phyloP scores from a whole-genome alignment of 768 basidiomycete species.

The Leccinum arenicola region DNA sequence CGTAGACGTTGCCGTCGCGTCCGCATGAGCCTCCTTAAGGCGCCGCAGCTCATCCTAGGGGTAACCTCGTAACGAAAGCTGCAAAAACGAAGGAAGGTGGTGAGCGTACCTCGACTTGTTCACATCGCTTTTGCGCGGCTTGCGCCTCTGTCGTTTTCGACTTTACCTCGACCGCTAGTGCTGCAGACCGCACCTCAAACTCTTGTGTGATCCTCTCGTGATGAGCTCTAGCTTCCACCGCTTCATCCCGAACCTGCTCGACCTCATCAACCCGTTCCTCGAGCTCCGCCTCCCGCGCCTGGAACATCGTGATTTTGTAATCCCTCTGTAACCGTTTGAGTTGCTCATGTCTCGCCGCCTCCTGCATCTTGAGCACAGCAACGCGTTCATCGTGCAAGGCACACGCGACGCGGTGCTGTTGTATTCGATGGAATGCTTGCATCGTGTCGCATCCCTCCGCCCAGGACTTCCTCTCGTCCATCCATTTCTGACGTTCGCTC shows the following conservation, averaged over 20 bases:
- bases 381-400: conserved; percentile 54
- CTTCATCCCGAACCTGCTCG: conserved; percentile 44
- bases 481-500: conserved; percentile 39
- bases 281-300: conserved; percentile 58
- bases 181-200: conserved; percentile 30
- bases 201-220: conserved; percentile 29
- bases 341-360: conserved; percentile 53
- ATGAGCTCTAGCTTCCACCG: conserved; percentile 13
- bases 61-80: background rate
- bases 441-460: conserved; percentile 60
- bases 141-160: conserved; percentile 39
- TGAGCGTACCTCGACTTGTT: conserved; percentile 43
- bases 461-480: conserved; percentile 56
- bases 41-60: conserved; percentile 38
- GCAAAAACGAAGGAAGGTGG: background rate
- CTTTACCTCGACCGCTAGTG: conserved; percentile 38
- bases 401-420: conserved; percentile 54
- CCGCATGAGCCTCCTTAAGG: conserved; percentile 50
- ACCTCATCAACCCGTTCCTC: conserved; percentile 50
- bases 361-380: conserved; percentile 52
- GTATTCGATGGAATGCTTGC: conserved; percentile 60
- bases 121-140: conserved; percentile 41
- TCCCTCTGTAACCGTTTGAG: conserved; percentile 61
- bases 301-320: conserved; percentile 64
- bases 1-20: conserved; percentile 45